Percentiles rank a stretch among this genome's conserved stretches.
Conservation (phyloP, 2,329 filamentous ascomycete species). For the Fusarium nurragi region DNA sequence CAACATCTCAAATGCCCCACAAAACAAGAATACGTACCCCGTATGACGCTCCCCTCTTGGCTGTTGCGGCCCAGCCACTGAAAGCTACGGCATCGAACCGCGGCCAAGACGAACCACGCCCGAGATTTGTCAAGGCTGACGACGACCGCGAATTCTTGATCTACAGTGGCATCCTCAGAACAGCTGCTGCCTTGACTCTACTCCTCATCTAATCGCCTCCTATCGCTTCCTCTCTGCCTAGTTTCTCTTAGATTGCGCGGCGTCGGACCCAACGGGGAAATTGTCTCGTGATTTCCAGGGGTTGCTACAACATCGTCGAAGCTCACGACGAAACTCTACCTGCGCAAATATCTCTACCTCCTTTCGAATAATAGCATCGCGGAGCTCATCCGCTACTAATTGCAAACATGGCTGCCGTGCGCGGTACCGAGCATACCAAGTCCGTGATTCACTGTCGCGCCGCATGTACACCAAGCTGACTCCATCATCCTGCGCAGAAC, state of each 20-base stretch:
- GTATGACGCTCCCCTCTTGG: constrained; percentile 39
- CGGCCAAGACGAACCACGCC: constrained; percentile 35
- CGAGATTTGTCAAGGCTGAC: constrained; percentile 44
- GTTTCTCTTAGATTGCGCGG: constrained; percentile 26
- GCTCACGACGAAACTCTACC: constrained; percentile 12
- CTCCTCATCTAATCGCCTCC: background rate
- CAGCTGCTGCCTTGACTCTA: background rate
- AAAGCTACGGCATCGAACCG: constrained; percentile 37
- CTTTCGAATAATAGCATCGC: constrained; percentile 16
- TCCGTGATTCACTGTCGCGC: constrained; percentile 37
- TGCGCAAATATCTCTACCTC: constrained; percentile 9
- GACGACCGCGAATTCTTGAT: constrained; percentile 34
- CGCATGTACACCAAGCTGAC: constrained; percentile 25
- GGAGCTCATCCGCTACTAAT: constrained; percentile 30
- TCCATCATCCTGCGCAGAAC: constrained; percentile 56
- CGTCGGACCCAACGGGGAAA: constrained; percentile 35
- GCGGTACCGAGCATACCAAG: constrained; percentile 52
- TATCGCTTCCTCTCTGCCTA: constrained; percentile 2
- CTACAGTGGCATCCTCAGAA: constrained; percentile 5
- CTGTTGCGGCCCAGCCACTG: constrained; percentile 37
- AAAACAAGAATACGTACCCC: constrained; percentile 34
- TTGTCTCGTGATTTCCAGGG: constrained; percentile 44
- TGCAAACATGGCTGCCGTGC: constrained; percentile 47
- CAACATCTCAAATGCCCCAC: constrained; percentile 18
- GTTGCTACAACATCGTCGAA: constrained; percentile 17